These are phyloP conservation scores for Aspergillus campestris DNA, from an alignment of 495 filamentous ascomycete species.

Conservation along the genomic window DNA sequence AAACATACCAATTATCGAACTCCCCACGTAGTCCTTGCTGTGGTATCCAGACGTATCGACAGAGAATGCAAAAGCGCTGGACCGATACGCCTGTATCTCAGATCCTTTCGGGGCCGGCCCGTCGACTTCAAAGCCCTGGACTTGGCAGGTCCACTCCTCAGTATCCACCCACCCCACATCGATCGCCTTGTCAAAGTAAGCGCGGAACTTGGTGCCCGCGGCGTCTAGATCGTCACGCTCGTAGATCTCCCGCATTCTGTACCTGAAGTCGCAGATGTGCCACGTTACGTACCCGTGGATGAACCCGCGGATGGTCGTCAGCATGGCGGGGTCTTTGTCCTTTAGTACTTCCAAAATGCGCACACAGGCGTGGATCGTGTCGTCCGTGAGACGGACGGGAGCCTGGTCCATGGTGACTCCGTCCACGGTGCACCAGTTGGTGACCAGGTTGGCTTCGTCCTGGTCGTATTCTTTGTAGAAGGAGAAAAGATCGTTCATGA, in stretches of 20 bases:
- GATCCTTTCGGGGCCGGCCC: too few species aligned
- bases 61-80: too few species aligned
- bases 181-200: too few species aligned
- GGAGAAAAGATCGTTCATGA: background rate
- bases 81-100: too few species aligned
- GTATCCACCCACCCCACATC: too few species aligned
- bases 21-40: too few species aligned
- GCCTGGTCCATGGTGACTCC: background rate
- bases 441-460: background rate
- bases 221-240: too few species aligned
- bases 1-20: too few species aligned
- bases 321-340: background rate
- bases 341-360: background rate
- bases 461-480: constrained; percentile 1
- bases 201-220: too few species aligned
- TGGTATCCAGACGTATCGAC: too few species aligned
- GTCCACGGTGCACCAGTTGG: background rate
- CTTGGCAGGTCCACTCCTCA: too few species aligned
- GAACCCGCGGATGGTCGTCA: background rate
- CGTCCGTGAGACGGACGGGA: background rate
- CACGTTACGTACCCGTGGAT: background rate
- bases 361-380: background rate
- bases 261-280: background rate
- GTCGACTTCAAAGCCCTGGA: too few species aligned
- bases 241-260: background rate